These are phyloP conservation scores for Perilla frutescens DNA, from an alignment of 257 asterid species.

Conservation along the genomic window DNA sequence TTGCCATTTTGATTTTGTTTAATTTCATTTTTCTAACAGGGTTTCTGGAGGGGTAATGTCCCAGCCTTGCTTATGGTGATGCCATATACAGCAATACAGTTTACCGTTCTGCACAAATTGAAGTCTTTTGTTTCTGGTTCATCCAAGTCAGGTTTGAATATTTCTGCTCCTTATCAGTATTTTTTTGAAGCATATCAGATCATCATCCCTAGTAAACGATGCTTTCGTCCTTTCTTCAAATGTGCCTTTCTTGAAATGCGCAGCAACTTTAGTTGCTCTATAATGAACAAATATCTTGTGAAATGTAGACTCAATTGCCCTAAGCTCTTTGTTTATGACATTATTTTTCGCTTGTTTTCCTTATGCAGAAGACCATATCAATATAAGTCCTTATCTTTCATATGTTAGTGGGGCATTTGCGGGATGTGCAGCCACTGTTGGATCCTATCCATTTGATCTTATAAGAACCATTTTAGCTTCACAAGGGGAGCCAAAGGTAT, in stretches of 20 bases:
- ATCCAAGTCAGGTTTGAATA: slow-evolving; percentile 73
- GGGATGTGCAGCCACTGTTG: slow-evolving; percentile 96
- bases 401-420: slow-evolving; percentile 90
- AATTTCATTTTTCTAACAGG: slow-evolving; percentile 49
- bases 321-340: slow-evolving; percentile 4
- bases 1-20: slow-evolving; percentile 9
- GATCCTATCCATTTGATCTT: slow-evolving; percentile 96
- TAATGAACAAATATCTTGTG: neutral
- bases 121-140: slow-evolving; percentile 89
- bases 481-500: slow-evolving; percentile 98
- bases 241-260: neutral
- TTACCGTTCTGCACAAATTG: slow-evolving; percentile 75
- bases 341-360: slow-evolving; percentile 26
- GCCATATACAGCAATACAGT: slow-evolving; percentile 97
- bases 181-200: neutral
- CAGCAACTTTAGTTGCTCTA: neutral
- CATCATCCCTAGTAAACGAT: neutral
- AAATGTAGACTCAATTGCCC: neutral
- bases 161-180: slow-evolving; percentile 17
- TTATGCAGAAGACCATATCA: slow-evolving; percentile 78
- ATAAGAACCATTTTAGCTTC: slow-evolving; percentile 94
- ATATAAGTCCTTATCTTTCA: slow-evolving; percentile 81
- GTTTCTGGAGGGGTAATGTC: slow-evolving; percentile 97
- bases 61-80: slow-evolving; percentile 96
- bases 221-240: slow-evolving; percentile 21